These are phyloP conservation scores for Fomitopsis palustris DNA, from an alignment of 1,284 basidiomycete genomes.

Conservation along the genomic window DNA sequence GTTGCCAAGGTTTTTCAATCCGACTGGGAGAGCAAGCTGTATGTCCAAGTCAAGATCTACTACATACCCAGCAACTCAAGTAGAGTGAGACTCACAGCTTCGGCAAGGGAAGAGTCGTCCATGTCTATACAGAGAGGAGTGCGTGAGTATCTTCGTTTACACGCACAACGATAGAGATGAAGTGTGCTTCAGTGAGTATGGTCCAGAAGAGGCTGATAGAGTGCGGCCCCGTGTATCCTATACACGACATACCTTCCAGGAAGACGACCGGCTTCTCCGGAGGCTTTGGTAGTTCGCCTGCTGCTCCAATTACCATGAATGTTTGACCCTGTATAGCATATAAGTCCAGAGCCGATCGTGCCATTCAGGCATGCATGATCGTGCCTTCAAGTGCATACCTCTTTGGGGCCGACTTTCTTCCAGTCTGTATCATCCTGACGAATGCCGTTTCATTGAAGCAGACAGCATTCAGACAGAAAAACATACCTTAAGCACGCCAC, in stretches of 20 bases:
- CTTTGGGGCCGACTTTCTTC: conserved; percentile 79
- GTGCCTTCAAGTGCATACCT: conserved; percentile 41
- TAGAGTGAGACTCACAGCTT: conserved; percentile 53
- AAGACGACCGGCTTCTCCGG: conserved; percentile 81
- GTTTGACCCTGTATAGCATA: conserved; percentile 54
- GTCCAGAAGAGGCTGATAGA: no score
- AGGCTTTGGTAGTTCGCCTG: conserved; percentile 87
- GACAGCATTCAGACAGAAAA: not conserved
- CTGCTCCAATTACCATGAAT: conserved; percentile 89
- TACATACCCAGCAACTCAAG: not conserved
- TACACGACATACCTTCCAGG: conserved; percentile 55
- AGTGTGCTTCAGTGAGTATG: not conserved
- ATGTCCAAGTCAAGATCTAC: not conserved
- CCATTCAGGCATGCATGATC: not conserved
- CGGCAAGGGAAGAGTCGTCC: conserved; percentile 78
- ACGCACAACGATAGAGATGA: not conserved
- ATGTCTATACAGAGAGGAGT: conserved; percentile 57
- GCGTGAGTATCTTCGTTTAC: not conserved
- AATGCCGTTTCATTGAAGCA: no score
- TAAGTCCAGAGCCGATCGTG: no score
- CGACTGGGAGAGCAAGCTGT: conserved; percentile 65
- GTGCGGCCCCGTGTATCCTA: not conserved
- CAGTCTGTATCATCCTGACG: conserved; percentile 81
- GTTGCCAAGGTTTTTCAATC: conserved; percentile 77
- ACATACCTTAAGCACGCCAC: conserved; percentile 78